A percentile compares a stretch with the other conserved stretches of the same genome.
phyloP scores from a whole-genome alignment of 768 basidiomycete genomes.

The Russula compacta region DNA sequence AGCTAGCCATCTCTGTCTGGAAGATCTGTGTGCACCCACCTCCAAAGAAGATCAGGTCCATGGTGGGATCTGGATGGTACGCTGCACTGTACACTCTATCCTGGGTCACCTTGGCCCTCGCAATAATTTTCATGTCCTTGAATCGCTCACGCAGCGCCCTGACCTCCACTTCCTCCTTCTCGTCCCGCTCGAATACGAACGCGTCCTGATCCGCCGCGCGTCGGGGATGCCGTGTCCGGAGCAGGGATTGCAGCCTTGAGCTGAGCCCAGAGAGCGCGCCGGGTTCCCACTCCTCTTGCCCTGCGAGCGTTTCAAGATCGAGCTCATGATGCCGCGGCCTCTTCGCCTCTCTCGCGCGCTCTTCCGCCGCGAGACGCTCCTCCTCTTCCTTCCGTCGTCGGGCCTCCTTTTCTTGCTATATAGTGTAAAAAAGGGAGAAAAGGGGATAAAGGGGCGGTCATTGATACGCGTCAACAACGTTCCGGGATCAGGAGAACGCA shows the following conservation, averaged over 20 bases:
- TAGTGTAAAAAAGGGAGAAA: background rate
- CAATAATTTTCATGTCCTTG: slow-evolving; percentile 49
- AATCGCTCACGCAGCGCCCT: slow-evolving; percentile 47
- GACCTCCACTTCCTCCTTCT: slow-evolving; percentile 40
- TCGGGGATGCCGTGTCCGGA: slow-evolving; percentile 31
- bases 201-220: slow-evolving; percentile 40
- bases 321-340: slow-evolving; percentile 61
- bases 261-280: slow-evolving; percentile 42
- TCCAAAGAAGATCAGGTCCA: slow-evolving; percentile 83
- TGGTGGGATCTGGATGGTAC: slow-evolving; percentile 72
- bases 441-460: background rate
- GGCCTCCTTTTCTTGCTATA: slow-evolving; percentile 43
- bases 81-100: slow-evolving; percentile 68
- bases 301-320: slow-evolving; percentile 41
- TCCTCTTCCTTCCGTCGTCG: slow-evolving; percentile 49
- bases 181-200: slow-evolving; percentile 40
- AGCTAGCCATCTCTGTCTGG: background rate
- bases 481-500: slow-evolving; percentile 23
- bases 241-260: slow-evolving; percentile 34
- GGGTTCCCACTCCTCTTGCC: slow-evolving; percentile 37
- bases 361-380: slow-evolving; percentile 50
- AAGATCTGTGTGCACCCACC: slow-evolving; percentile 33
- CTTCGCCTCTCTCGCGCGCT: slow-evolving; percentile 52
- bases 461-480: background rate
- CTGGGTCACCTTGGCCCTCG: slow-evolving; percentile 72